Conservation (phyloP, 441 rosid species). For the Omphalea diandra region DNA sequence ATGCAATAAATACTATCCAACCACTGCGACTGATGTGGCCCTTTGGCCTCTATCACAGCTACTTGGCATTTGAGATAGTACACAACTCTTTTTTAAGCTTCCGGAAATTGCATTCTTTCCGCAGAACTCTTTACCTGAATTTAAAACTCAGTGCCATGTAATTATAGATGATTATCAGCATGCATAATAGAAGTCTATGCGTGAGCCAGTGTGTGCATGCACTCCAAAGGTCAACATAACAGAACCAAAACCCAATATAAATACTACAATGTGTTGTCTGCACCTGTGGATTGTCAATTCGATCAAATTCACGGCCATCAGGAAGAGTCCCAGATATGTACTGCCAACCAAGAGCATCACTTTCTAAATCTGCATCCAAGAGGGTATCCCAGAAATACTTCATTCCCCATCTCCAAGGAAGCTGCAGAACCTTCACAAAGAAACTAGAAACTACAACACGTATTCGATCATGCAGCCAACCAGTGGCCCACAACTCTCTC, state of each 20-base stretch:
- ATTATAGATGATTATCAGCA: background rate
- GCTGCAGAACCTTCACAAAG: slow-evolving; percentile 93
- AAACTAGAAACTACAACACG: slow-evolving; percentile 96
- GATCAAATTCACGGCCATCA: slow-evolving; percentile 86
- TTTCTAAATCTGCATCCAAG: slow-evolving; percentile 93
- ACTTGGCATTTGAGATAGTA: background rate
- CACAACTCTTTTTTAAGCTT: background rate
- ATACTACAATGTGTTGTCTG: slow-evolving; percentile 9
- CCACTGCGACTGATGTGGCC: background rate
- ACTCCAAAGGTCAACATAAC: background rate
- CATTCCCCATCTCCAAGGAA: slow-evolving; percentile 99
- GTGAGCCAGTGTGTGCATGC: background rate
- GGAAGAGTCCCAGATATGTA: slow-evolving; percentile 92
- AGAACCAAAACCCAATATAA: background rate
- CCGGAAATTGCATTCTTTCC: background rate
- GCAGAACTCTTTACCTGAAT: background rate
- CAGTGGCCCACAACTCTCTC: slow-evolving; percentile 99
- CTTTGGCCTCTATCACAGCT: background rate
- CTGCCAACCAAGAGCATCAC: slow-evolving; percentile 99
- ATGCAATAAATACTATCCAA: background rate
- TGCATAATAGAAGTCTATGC: background rate
- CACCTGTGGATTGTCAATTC: slow-evolving; percentile 95
- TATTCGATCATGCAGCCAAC: slow-evolving; percentile 97
- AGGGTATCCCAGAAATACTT: slow-evolving; percentile 99
- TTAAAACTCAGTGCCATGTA: background rate